Evolutionary conservation across 768 basidiomycete species (phyloP).

Genomic region (Ramaria sp.): DNA sequence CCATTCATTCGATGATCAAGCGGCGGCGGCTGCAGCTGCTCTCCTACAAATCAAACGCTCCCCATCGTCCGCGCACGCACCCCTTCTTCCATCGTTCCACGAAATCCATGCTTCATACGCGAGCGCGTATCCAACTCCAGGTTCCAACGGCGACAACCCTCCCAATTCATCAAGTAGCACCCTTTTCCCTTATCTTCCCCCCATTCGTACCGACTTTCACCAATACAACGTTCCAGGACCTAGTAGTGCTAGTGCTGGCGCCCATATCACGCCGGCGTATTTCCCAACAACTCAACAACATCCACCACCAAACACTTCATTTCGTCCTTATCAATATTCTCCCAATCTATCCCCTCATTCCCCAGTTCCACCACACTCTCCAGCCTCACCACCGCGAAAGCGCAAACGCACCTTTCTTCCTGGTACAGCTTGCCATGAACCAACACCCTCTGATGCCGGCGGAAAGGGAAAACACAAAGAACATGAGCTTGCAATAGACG

Average conservation of each 20-base stretch:
- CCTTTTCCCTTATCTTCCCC: background rate
- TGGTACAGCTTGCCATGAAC: too few relatives aligned
- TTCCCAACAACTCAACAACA: conserved; percentile 35
- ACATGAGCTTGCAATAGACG: background rate
- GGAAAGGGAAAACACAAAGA: background rate
- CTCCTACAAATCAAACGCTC: background rate
- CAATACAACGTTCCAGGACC: background rate
- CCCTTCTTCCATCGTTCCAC: background rate
- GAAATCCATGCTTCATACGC: too few relatives aligned
- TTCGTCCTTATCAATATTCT: background rate
- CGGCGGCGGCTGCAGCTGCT: background rate
- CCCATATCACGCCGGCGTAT: conserved; percentile 15
- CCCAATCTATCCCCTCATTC: background rate
- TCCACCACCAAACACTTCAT: background rate
- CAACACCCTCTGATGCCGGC: background rate
- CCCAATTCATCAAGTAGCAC: too few relatives aligned
- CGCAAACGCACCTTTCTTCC: background rate
- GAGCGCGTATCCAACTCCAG: background rate
- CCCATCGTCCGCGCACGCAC: background rate
- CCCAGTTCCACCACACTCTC: background rate
- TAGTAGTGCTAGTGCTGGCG: background rate
- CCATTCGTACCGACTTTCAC: background rate
- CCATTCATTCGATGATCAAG: background rate
- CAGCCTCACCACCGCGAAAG: background rate
- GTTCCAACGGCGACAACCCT: background rate